Evolutionary conservation across 1,139 yeast genomes (phyloP).

Genomic region (Debaryomyces sp.): DNA sequence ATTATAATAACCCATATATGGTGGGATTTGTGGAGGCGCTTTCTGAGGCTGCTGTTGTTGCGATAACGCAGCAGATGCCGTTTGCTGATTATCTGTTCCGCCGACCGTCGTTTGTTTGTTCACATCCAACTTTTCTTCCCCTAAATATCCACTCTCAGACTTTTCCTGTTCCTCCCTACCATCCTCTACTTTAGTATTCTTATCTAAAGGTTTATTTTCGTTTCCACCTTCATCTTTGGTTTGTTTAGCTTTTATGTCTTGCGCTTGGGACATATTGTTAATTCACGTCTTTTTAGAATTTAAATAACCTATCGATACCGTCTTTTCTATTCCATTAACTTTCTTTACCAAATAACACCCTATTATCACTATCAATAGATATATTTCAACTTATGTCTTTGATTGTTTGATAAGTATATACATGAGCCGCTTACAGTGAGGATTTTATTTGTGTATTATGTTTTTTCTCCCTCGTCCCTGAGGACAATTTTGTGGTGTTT

Average conservation of each 20-base stretch:
- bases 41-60: constrained; percentile 5
- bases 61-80: constrained; percentile 5
- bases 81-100: constrained; percentile 2
- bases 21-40: background rate
- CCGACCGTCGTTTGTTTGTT: background rate
- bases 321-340: background rate
- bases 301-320: background rate
- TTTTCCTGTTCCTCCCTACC: background rate
- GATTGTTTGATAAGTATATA: background rate
- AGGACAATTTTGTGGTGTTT: constrained; percentile 2
- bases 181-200: background rate
- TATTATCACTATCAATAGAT: background rate
- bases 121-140: background rate
- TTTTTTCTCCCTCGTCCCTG: background rate
- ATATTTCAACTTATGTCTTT: too few relatives aligned
- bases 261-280: constrained; percentile 1
- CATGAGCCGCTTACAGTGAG: constrained; percentile 10
- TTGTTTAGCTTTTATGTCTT: constrained; percentile 1
- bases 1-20: constrained; percentile 6
- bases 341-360: background rate
- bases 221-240: background rate
- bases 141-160: background rate
- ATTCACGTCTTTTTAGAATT: background rate
- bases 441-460: constrained; percentile 7
- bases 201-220: background rate